phyloP scores from a whole-genome alignment of 306 rosid genomes.

The Quercus aquifolioides region DNA sequence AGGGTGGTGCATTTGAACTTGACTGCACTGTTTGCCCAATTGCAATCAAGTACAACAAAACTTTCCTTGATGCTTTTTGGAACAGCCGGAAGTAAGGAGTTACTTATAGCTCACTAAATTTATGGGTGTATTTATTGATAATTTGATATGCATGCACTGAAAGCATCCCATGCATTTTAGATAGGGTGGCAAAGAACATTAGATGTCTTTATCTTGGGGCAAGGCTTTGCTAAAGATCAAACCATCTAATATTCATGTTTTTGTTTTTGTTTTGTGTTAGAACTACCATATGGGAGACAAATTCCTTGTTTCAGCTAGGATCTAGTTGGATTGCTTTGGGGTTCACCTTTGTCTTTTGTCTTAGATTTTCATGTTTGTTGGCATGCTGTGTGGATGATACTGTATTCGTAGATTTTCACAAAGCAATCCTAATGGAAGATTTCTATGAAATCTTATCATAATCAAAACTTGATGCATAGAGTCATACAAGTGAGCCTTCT shows the following conservation, averaged over 20 bases:
- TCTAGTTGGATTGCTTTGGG: not conserved
- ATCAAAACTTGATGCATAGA: no score
- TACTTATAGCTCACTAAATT: constrained; percentile 17
- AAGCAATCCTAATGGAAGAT: constrained; percentile 29
- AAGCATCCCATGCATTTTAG: not conserved
- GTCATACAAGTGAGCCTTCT: no score
- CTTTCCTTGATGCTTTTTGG: constrained; percentile 97
- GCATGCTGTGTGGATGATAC: not conserved
- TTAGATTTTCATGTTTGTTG: not conserved
- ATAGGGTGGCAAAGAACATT: not conserved
- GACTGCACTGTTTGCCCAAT: constrained; percentile 91
- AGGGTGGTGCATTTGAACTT: constrained; percentile 97
- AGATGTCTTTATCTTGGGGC: not conserved
- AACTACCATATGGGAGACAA: not conserved
- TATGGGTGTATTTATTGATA: not conserved
- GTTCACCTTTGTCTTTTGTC: not conserved
- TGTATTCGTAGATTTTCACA: constrained; percentile 39
- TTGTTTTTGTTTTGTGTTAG: not conserved
- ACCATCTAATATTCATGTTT: not conserved
- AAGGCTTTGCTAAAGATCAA: not conserved
- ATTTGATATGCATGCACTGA: not conserved
- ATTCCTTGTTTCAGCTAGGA: constrained; percentile 4
- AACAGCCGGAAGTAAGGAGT: constrained; percentile 89
- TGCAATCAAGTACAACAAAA: constrained; percentile 95
- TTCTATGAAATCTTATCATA: no score